Evolutionary conservation across 208 protist genomes (phyloP).

Genomic region (Vickermania spadyakhi): DNA sequence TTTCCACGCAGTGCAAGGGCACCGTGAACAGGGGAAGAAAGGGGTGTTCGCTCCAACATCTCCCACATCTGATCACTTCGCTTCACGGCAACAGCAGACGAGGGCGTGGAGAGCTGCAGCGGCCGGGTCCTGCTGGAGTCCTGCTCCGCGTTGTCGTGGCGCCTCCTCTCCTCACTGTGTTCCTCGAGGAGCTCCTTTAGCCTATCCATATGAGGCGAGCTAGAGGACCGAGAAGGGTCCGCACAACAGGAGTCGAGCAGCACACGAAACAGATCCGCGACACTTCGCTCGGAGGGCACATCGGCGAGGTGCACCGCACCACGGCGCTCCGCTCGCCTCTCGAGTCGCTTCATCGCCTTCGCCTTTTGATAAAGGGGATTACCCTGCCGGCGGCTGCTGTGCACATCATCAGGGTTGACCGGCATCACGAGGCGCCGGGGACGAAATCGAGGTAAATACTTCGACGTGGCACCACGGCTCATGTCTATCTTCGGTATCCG

Average conservation of each 20-base stretch:
- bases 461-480: no score
- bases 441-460: slow-evolving; percentile 73
- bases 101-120: not conserved
- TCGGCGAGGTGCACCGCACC: slow-evolving; percentile 51
- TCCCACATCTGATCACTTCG: slow-evolving; percentile 67
- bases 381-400: slow-evolving; percentile 31
- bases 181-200: slow-evolving; percentile 9
- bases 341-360: slow-evolving; percentile 25
- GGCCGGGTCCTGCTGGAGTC: not conserved
- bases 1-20: slow-evolving; percentile 59
- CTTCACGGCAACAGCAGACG: not conserved
- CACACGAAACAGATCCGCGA: slow-evolving; percentile 65
- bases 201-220: slow-evolving; percentile 7
- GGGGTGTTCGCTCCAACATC: slow-evolving; percentile 60
- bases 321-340: slow-evolving; percentile 24
- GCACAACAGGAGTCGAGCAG: slow-evolving; percentile 56
- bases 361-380: slow-evolving; percentile 43
- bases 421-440: slow-evolving; percentile 85
- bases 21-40: slow-evolving; percentile 79
- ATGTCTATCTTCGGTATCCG: no score
- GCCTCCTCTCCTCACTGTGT: no score
- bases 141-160: not conserved
- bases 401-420: slow-evolving; percentile 56
- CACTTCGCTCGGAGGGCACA: slow-evolving; percentile 70
- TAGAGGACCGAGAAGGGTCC: slow-evolving; percentile 17